phyloP scores from a whole-genome alignment of 2,329 filamentous ascomycete species.

The Lojkania enalia region DNA sequence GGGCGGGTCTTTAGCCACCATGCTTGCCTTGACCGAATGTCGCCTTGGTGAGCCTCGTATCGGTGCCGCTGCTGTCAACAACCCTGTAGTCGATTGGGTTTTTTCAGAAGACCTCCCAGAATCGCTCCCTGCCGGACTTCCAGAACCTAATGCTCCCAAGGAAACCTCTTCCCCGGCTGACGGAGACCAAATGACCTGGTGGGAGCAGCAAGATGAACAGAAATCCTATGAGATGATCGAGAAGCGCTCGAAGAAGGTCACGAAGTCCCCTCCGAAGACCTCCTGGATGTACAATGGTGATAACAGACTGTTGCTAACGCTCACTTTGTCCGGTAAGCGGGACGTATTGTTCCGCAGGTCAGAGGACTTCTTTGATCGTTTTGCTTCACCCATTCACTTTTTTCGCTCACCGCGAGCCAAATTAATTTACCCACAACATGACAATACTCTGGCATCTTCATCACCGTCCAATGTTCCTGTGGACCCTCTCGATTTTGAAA shows the following conservation, averaged over 20 bases:
- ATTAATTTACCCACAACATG: slow-evolving; percentile 27
- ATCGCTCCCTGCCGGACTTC: slow-evolving; percentile 24
- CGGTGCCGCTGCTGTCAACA: slow-evolving; percentile 51
- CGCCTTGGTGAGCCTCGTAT: slow-evolving; percentile 45
- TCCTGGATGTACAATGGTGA: slow-evolving; percentile 36
- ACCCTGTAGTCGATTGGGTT: slow-evolving; percentile 55
- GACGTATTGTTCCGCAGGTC: slow-evolving; percentile 47
- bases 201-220: slow-evolving; percentile 9
- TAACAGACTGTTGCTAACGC: slow-evolving; percentile 29
- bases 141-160: slow-evolving; percentile 34
- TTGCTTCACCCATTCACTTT: slow-evolving; percentile 55
- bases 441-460: slow-evolving; percentile 30
- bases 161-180: slow-evolving; percentile 37
- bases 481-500: slow-evolving; percentile 34
- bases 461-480: slow-evolving; percentile 16
- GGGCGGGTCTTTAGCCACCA: slow-evolving; percentile 53
- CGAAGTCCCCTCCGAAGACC: slow-evolving; percentile 22
- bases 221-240: slow-evolving; percentile 8
- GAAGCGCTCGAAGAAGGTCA: slow-evolving; percentile 21
- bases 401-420: slow-evolving; percentile 51
- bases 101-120: slow-evolving; percentile 41
- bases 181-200: slow-evolving; percentile 28
- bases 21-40: slow-evolving; percentile 56
- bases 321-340: slow-evolving; percentile 39
- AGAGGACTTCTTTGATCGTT: slow-evolving; percentile 53